phyloP scores from a whole-genome alignment of 2,329 filamentous ascomycete genomes.

The Diaporthe destruens region DNA sequence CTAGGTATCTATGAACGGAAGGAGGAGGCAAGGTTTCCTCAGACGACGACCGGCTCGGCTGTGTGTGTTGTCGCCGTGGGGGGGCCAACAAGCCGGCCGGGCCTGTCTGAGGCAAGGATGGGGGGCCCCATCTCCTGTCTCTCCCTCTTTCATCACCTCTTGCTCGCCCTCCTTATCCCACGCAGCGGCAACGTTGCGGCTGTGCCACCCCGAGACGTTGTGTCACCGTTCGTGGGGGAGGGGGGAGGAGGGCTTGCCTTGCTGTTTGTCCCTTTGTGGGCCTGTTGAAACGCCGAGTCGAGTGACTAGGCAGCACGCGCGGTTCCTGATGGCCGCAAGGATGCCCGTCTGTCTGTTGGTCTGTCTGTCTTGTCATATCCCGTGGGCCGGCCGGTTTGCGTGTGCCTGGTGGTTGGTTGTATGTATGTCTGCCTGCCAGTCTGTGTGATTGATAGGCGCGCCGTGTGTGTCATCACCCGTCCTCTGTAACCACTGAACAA shows the following conservation, averaged over 20 bases:
- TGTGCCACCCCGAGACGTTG: conserved; percentile 13
- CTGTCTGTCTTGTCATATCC: too few relatives aligned
- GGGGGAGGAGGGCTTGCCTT: neutral
- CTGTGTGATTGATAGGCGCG: neutral
- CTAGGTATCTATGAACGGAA: too few relatives aligned
- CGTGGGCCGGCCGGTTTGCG: neutral
- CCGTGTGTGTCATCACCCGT: conserved; percentile 13
- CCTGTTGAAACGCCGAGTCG: conserved; percentile 26
- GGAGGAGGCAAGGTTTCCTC: too few relatives aligned
- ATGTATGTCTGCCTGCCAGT: too few relatives aligned
- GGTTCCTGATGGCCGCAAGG: neutral
- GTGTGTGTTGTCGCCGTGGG: too few relatives aligned
- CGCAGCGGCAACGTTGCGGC: conserved; percentile 28
- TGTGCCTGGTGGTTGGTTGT: neutral
- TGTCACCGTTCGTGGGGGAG: conserved; percentile 5
- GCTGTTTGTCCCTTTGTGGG: neutral
- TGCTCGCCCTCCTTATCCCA: neutral
- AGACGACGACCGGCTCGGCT: too few relatives aligned
- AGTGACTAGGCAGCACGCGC: conserved; percentile 23
- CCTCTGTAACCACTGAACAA: neutral
- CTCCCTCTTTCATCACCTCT: neutral
- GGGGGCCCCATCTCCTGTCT: neutral
- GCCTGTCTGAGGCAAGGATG: conserved; percentile 3
- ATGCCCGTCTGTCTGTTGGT: conserved; percentile 2
- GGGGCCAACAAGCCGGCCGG: too few relatives aligned